These are phyloP conservation scores for Neonectria sp. DNA, from an alignment of 2,329 filamentous ascomycete species.

Conservation along the genomic window DNA sequence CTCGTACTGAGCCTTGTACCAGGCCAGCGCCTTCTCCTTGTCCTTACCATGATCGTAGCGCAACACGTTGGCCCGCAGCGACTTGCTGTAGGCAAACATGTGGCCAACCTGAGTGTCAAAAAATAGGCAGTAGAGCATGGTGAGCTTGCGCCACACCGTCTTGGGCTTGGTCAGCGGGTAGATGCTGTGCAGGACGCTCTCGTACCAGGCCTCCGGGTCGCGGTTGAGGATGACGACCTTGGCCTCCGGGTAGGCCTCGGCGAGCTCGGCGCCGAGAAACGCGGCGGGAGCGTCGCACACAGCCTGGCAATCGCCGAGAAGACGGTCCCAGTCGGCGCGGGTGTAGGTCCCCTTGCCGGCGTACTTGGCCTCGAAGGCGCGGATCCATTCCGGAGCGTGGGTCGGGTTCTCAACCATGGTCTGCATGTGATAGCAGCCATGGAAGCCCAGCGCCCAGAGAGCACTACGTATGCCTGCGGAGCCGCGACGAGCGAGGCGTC, in stretches of 20 bases:
- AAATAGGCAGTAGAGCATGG: constrained; percentile 48
- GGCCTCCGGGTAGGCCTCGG: constrained; percentile 52
- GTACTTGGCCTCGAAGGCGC: constrained; percentile 53
- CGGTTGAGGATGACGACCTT: constrained; percentile 58
- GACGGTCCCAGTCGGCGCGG: constrained; percentile 61
- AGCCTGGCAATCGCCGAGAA: constrained; percentile 64
- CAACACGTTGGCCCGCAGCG: constrained; percentile 46
- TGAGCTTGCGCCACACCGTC: constrained; percentile 43
- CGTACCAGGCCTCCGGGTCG: constrained; percentile 56
- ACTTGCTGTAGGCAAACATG: constrained; percentile 48
- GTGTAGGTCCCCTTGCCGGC: constrained; percentile 49
- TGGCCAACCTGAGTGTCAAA: constrained; percentile 46
- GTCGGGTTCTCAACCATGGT: constrained; percentile 46
- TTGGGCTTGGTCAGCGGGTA: constrained; percentile 49
- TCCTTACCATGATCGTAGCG: constrained; percentile 52
- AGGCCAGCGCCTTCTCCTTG: constrained; percentile 55
- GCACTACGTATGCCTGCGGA: constrained; percentile 52
- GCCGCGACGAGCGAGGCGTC: constrained; percentile 28
- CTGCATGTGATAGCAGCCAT: constrained; percentile 57
- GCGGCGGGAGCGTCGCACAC: constrained; percentile 70
- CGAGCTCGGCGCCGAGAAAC: constrained; percentile 61
- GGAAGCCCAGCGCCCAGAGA: constrained; percentile 54
- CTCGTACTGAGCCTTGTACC: constrained; percentile 56
- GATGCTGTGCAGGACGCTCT: constrained; percentile 47
- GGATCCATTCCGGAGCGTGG: constrained; percentile 49